These are phyloP conservation scores for Malassezia cuniculi DNA, from an alignment of 1,284 basidiomycete species.

Conservation along the genomic window DNA sequence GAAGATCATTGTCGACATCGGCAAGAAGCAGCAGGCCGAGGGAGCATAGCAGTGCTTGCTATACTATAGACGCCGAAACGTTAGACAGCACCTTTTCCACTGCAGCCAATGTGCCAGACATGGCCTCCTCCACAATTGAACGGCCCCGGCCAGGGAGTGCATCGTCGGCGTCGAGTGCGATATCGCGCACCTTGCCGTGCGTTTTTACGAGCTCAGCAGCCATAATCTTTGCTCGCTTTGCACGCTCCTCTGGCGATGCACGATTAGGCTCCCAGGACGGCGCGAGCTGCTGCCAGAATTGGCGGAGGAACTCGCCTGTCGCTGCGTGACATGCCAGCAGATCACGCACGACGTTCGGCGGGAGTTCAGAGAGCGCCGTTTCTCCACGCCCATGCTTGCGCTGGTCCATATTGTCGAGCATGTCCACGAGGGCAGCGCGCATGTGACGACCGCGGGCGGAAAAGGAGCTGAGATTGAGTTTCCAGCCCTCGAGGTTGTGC, in stretches of 20 bases:
- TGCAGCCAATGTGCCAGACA: conserved; percentile 3
- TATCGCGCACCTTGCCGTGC: not conserved
- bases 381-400: not conserved
- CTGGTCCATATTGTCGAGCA: conserved; percentile 15
- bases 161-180: conserved; percentile 5
- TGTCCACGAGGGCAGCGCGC: conserved; percentile 5
- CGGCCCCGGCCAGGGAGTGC: conserved; percentile 5
- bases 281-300: conserved; percentile 82
- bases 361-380: conserved; percentile 48
- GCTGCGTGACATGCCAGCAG: conserved; percentile 80
- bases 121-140: conserved; percentile 5
- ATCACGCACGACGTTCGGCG: conserved; percentile 61
- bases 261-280: conserved; percentile 47
- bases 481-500: conserved; percentile 1
- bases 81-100: conserved; percentile 5
- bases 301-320: conserved; percentile 85
- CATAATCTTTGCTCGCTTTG: conserved; percentile 5
- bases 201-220: not conserved
- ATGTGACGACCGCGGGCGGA: conserved; percentile 1
- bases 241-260: not conserved
- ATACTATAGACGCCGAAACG: too few relatives aligned
- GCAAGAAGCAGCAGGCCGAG: conserved; percentile 19
- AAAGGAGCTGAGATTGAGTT: conserved; percentile 1
- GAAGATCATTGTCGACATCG: conserved; percentile 49
- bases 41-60: too few relatives aligned